Evolutionary conservation across 352 stramenopile species (phyloP).

Genomic region (Pythium phragmitis): DNA sequence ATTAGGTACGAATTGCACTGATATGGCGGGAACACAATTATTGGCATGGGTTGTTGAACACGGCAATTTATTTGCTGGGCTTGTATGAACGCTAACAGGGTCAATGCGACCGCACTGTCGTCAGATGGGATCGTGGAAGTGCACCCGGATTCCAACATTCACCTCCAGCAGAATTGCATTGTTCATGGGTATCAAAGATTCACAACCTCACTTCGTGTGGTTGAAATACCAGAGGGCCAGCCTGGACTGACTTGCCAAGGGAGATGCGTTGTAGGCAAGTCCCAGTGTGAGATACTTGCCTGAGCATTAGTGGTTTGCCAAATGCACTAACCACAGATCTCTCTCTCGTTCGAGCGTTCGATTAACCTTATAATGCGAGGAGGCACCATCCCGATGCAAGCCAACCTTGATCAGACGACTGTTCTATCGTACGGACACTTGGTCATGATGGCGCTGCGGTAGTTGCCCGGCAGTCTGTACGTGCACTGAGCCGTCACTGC

Average conservation of each 20-base stretch:
- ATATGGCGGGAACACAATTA: constrained; percentile 9
- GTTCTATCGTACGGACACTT: constrained; percentile 27
- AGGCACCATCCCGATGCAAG: neutral
- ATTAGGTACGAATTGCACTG: constrained; percentile 13
- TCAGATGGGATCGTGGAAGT: neutral
- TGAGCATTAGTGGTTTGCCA: too few species aligned
- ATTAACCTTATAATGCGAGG: too few species aligned
- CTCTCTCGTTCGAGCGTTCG: too few species aligned
- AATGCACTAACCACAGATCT: too few species aligned
- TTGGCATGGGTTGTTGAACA: neutral
- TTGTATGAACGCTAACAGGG: neutral
- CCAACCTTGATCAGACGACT: constrained; percentile 8
- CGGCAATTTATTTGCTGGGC: neutral
- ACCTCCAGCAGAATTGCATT: neutral
- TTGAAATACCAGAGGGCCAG: too few species aligned
- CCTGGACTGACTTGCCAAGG: neutral
- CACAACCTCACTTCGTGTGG: neutral
- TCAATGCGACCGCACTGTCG: neutral
- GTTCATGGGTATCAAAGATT: neutral
- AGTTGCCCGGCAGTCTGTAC: constrained; percentile 46
- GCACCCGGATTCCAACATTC: neutral
- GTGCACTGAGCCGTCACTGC: constrained; percentile 38
- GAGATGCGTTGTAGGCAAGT: neutral
- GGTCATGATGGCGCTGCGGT: constrained; percentile 23
- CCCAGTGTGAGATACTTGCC: too few species aligned